Percentiles rank a stretch among this genome's conserved stretches.
Evolutionary conservation across 371 early-diverging fungal species (phyloP).

Genomic region (Syncephalastrum sp.): DNA sequence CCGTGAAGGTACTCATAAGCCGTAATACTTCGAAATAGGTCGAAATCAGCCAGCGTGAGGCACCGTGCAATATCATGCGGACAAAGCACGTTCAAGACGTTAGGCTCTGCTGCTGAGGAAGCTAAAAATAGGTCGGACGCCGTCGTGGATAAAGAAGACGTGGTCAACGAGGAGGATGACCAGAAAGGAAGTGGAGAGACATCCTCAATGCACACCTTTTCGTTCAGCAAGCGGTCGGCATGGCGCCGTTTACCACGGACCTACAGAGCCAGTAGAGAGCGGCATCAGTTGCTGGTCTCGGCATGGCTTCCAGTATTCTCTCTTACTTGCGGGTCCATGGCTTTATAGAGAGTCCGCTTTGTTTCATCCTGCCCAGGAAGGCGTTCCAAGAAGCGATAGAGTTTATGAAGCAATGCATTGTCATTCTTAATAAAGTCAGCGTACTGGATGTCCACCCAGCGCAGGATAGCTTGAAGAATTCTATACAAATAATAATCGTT

Average conservation of each 20-base stretch:
- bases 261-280: neutral
- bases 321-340: conserved; percentile 23
- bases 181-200: conserved; percentile 5
- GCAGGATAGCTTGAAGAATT: conserved; percentile 55
- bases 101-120: conserved; percentile 1
- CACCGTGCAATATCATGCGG: conserved; percentile 41
- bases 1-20: conserved; percentile 25
- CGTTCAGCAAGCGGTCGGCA: too few species aligned
- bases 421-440: conserved; percentile 54
- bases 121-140: neutral
- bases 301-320: neutral
- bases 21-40: conserved; percentile 32
- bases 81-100: conserved; percentile 16
- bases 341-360: conserved; percentile 23
- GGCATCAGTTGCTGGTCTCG: too few species aligned
- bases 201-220: neutral
- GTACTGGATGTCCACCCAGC: conserved; percentile 63
- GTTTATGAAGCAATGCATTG: conserved; percentile 23
- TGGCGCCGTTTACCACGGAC: conserved; percentile 3
- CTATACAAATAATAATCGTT: conserved; percentile 19
- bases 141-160: conserved; percentile 3
- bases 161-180: neutral
- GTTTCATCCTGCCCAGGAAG: conserved; percentile 16
- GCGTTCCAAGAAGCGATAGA: conserved; percentile 21
- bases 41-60: conserved; percentile 41